These are phyloP conservation scores for Epithele typhae DNA, from an alignment of 768 basidiomycete genomes.

Conservation along the genomic window DNA sequence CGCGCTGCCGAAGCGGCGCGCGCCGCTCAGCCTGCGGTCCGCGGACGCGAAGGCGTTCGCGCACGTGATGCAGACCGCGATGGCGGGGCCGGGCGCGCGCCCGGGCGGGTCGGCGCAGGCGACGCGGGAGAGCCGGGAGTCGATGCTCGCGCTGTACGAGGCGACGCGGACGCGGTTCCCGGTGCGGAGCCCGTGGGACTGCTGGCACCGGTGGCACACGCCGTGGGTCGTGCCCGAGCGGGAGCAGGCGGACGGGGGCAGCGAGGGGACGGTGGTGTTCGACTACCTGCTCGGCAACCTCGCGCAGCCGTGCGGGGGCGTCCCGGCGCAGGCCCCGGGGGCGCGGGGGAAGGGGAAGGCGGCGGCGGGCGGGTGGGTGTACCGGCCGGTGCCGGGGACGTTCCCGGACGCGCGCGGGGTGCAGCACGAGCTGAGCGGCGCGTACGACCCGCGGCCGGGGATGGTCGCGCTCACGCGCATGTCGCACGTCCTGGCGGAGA, in stretches of 20 bases:
- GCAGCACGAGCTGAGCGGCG: conserved; percentile 2
- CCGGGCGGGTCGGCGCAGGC: neutral
- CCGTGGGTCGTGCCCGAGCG: conserved; percentile 8
- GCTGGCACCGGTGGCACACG: conserved; percentile 19
- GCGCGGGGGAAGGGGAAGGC: conserved; percentile 8
- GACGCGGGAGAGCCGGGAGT: conserved; percentile 9
- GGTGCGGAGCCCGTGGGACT: conserved; percentile 14
- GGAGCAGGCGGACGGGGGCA: neutral
- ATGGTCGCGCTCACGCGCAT: conserved; percentile 10
- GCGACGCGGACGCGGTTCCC: conserved; percentile 11
- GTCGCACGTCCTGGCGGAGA: conserved; percentile 9
- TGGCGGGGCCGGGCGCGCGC: conserved; percentile 5
- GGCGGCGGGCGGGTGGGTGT: neutral
- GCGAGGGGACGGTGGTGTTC: neutral
- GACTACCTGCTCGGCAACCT: conserved; percentile 11
- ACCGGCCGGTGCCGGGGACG: conserved; percentile 11
- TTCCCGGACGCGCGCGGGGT: conserved; percentile 13
- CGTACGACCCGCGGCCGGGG: conserved; percentile 8
- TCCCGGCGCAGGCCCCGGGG: no score
- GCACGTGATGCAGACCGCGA: conserved; percentile 9
- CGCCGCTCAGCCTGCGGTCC: conserved; percentile 5
- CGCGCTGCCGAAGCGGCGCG: conserved; percentile 6
- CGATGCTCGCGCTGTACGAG: conserved; percentile 11
- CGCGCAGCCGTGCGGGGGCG: neutral
- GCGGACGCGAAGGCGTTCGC: conserved; percentile 9